Conservation (phyloP, 371 early-diverging fungal species). For the Syncephalastrum contaminatum region DNA sequence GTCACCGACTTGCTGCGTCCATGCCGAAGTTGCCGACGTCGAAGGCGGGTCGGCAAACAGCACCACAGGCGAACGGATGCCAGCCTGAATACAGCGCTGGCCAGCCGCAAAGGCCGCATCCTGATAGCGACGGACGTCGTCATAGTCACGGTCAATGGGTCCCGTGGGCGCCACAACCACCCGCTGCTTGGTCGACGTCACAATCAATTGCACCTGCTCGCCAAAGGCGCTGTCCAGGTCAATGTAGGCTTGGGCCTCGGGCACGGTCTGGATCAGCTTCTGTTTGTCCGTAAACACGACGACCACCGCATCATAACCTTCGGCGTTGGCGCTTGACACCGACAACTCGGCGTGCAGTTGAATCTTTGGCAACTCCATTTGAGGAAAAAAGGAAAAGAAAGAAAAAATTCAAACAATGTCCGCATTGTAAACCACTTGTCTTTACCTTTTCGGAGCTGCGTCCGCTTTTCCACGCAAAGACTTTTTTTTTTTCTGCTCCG, state of each 20-base stretch:
- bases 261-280: conserved; percentile 20
- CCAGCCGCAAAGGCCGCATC: conserved; percentile 68
- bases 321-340: no score
- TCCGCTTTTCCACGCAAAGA: no score
- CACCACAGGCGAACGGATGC: conserved; percentile 58
- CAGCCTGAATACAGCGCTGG: conserved; percentile 63
- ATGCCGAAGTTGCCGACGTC: conserved; percentile 13
- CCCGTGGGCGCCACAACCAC: conserved; percentile 76
- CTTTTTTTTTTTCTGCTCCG: no score
- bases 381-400: no score
- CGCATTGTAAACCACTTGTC: no score
- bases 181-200: conserved; percentile 40
- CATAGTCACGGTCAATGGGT: conserved; percentile 69
- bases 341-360: no score
- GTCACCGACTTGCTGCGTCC: conserved; percentile 45
- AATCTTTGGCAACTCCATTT: no score
- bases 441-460: no score
- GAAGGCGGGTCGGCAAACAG: conserved; percentile 57
- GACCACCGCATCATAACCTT: conserved; percentile 35
- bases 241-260: conserved; percentile 22
- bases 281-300: conserved; percentile 40
- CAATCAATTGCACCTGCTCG: conserved; percentile 32
- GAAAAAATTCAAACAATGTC: no score
- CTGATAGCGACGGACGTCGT: conserved; percentile 75
- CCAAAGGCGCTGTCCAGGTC: conserved; percentile 44